Base-by-base conservation (phyloP, 2,329 filamentous ascomycete species). In the Coleophoma eucalyptorum region DNA sequence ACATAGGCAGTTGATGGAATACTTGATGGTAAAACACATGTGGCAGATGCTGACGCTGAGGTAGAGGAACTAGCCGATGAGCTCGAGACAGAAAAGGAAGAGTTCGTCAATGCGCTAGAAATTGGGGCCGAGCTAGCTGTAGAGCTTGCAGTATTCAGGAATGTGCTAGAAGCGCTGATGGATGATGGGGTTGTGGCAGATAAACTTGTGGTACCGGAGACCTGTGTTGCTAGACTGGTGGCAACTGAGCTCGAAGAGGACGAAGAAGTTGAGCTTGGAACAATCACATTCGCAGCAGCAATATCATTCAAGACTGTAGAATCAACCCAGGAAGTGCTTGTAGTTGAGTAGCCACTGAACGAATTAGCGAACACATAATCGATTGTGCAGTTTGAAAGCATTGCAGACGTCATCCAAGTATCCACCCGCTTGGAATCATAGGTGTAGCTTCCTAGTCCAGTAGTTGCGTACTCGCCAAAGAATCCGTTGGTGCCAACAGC, bases 361-460 rank as follows among this genome's bases (percentile, higher is more conserved):
- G 65, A 62, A 21, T 62, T 65, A 2, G 63, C 65, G 50, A 71
- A 70, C 19, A 73, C 49, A 41, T 52, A 52, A 13, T 54, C 52
- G 16, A 52, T 48, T 2, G 52, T 51, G 12, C 46, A 64, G 15
- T 62, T 62, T 40, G 65, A 57, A 18, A 71, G 56, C 18, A 60
- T 66, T 48, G 67, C 72, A 3, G 62, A 51, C 10, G 64, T 64
- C 3, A 76, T 54, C 18, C 43, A 31, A 10, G 34, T 46, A 42
- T 49, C 46, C 19, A 65, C 55, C 16, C 72, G 66, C 3, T 61
- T 62, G 2, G 56, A 55, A 46, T 74, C 73, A 43, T 61, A 64
- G 2, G 61, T 38, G 48, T 73, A 75, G 19, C 69, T 67, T 0
- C 74, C 73, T 1, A 63, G 54, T 0, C 73, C 74, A 1, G 64